These are phyloP conservation scores for Ophiostoma perfectum DNA, from an alignment of 2,329 filamentous ascomycete species.

Conservation along the genomic window DNA sequence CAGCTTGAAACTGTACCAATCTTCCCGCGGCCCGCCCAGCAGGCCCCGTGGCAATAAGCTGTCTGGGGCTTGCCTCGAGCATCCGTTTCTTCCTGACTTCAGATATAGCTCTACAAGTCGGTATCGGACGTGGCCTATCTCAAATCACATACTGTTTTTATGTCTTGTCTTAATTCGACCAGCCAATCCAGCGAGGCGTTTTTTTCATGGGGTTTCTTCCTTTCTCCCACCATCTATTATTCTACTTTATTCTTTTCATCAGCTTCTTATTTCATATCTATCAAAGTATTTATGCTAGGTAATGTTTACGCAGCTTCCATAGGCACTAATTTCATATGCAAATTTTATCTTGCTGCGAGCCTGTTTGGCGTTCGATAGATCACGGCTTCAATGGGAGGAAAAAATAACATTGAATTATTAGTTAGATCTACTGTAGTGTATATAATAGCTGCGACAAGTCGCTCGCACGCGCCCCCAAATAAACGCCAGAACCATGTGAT, in stretches of 20 bases:
- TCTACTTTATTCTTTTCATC: conserved; percentile 13
- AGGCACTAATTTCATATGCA: not conserved
- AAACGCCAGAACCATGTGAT: conserved; percentile 10
- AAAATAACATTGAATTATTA: too few relatives aligned
- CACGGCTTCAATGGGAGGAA: too few relatives aligned
- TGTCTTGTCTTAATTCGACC: conserved; percentile 10
- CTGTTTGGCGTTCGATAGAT: too few relatives aligned
- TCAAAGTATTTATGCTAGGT: not conserved
- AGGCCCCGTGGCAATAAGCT: conserved; percentile 47
- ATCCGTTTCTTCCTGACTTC: not conserved
- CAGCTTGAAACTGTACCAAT: conserved; percentile 73
- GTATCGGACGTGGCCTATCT: not conserved
- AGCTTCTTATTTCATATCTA: not conserved
- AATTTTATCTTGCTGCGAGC: not conserved
- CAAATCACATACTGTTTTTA: conserved; percentile 5
- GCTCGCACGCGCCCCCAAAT: too few relatives aligned
- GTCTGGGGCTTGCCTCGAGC: too few relatives aligned
- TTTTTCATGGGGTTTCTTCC: not conserved
- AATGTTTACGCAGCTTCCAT: not conserved
- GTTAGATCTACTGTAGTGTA: too few relatives aligned
- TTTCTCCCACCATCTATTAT: not conserved
- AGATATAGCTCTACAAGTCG: not conserved
- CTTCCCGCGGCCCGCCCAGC: conserved; percentile 72
- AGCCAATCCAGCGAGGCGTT: conserved; percentile 25
- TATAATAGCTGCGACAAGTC: too few relatives aligned